Base-by-base conservation (phyloP, 2,329 filamentous ascomycete species). In the Plenodomus biglobosus region DNA sequence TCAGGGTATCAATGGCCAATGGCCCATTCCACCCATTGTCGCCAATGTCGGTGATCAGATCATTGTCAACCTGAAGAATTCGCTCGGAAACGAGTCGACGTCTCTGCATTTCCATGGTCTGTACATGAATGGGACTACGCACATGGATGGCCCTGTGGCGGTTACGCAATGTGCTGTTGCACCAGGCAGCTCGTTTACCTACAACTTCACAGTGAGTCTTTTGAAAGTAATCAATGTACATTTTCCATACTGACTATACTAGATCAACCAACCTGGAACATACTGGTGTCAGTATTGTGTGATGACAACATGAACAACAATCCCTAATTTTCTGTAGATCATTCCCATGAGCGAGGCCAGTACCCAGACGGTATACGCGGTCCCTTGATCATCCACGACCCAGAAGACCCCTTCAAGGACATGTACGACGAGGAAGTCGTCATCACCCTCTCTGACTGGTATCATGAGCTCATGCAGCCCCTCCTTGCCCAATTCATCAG, bases 21-120 rank as follows among this genome's bases (percentile, higher is more conserved):
- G 88, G 70, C 89, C 89, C 0, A 80, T 88, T 0, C 88, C 88
- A 5, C 70, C 87, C 38, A 82, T 94, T 38, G 82, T 88, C 55
- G 83, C 84, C 53, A 89, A 88, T 56, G 84, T 88, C 55, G 87
- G 86, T 17, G 89, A 94, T 59, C 83, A 80, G 1, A 69, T 94
- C 8, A 69, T 89, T 3, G 82, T 91, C 37, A 82, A 88, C 24
- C 77, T 90, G 42, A 74, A 82, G 56, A 92, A 92, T 59, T 77
- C 80, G 18, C 81, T 87, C 0, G 74, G 76, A 11, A 87, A 90
- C 56, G 69, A 81, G 56, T 81, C 79, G 11, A 86, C 85, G 8
- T 81, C 79, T 32, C 76, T 92, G 4, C 88, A 92, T 65, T 92
- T 88, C 68, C 88, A 92, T 58, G 88, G 88, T 15, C 78, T 92